These are phyloP conservation scores for Hansenula lynferdii DNA, from an alignment of 1,139 yeast genomes.

Conservation along the genomic window DNA sequence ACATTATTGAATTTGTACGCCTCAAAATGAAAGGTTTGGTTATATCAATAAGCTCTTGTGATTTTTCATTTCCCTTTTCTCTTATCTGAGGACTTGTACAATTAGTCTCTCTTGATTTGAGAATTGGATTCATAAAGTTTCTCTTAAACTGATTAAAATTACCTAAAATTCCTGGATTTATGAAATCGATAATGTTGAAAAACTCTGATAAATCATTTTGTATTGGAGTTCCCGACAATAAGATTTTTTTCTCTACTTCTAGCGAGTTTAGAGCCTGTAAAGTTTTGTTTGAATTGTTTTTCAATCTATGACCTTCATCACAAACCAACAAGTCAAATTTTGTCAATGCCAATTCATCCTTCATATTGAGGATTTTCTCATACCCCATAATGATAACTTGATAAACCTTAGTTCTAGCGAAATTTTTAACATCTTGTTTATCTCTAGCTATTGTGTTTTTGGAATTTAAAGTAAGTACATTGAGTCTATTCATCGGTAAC, in stretches of 20 bases:
- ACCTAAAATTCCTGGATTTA: conserved; percentile 82
- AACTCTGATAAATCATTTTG: conserved; percentile 89
- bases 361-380: conserved; percentile 64
- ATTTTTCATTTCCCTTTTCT: conserved; percentile 54
- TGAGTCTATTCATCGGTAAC: conserved; percentile 58
- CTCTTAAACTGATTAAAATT: conserved; percentile 58
- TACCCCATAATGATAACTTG: conserved; percentile 86
- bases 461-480: conserved; percentile 46
- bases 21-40: conserved; percentile 71
- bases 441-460: conserved; percentile 47
- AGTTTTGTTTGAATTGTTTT: conserved; percentile 65
- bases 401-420: conserved; percentile 66
- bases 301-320: conserved; percentile 93
- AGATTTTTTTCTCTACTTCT: conserved; percentile 50
- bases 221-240: conserved; percentile 91
- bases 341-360: conserved; percentile 46
- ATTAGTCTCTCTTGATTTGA: conserved; percentile 66
- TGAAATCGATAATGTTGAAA: conserved; percentile 72
- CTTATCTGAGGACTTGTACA: conserved; percentile 49
- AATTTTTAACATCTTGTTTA: conserved; percentile 51
- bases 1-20: conserved; percentile 65
- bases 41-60: conserved; percentile 54
- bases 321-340: conserved; percentile 75
- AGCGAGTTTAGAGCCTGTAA: conserved; percentile 56
- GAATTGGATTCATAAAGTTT: conserved; percentile 65